Percentiles rank a stretch among this genome's conserved stretches.
These are phyloP conservation scores for Alternaria sp. DNA, from an alignment of 2,329 filamentous ascomycete genomes.

Conservation along the genomic window DNA sequence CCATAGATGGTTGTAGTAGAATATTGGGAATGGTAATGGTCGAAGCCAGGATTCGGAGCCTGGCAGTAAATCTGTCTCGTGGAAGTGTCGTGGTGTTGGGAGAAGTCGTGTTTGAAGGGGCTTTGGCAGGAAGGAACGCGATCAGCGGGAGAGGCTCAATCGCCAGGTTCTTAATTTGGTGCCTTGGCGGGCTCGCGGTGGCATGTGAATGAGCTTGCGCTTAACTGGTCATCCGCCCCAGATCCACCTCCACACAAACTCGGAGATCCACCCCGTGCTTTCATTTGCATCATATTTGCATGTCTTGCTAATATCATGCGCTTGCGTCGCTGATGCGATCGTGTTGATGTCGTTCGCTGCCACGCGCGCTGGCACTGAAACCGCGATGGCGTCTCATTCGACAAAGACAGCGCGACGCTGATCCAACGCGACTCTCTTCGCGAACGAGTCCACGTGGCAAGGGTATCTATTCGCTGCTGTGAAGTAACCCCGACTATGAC, in stretches of 20 bases:
- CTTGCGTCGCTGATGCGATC: background rate
- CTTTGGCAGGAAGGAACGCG: conserved; percentile 22
- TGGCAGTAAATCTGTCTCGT: conserved; percentile 25
- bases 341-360: background rate
- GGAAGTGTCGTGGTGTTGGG: conserved; percentile 19
- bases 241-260: conserved; percentile 16
- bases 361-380: background rate
- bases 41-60: conserved; percentile 40
- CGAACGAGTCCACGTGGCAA: background rate
- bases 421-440: background rate
- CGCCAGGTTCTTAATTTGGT: conserved; percentile 29
- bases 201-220: conserved; percentile 33
- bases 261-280: conserved; percentile 8
- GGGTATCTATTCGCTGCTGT: background rate
- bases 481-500: conserved; percentile 7
- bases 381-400: background rate
- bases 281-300: conserved; percentile 2
- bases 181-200: conserved; percentile 25
- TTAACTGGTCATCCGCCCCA: conserved; percentile 20
- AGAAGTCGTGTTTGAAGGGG: conserved; percentile 23
- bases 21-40: conserved; percentile 25
- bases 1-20: conserved; percentile 51
- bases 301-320: background rate
- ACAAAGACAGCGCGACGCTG: background rate
- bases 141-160: conserved; percentile 26